Conservation (phyloP, 2,329 filamentous ascomycete genomes). For the Camptophora hylomeconis region DNA sequence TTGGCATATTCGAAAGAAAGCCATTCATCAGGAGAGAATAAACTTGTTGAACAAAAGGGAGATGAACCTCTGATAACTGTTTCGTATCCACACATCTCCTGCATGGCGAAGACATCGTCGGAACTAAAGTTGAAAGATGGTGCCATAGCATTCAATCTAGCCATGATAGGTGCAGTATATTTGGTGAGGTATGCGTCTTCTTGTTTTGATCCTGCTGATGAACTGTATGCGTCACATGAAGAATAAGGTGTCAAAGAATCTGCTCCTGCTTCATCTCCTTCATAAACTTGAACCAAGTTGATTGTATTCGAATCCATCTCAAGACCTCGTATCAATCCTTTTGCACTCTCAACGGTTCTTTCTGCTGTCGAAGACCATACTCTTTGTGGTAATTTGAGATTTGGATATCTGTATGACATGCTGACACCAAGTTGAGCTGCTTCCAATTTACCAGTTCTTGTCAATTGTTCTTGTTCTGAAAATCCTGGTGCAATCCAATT, state of each 20-base stretch:
- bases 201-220: slow-evolving; percentile 44
- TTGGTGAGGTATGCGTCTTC: slow-evolving; percentile 36
- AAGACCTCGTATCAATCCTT: slow-evolving; percentile 45
- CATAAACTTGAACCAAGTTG: slow-evolving; percentile 41
- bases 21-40: slow-evolving; percentile 51
- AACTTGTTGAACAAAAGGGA: slow-evolving; percentile 45
- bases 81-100: slow-evolving; percentile 54
- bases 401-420: slow-evolving; percentile 45
- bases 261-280: slow-evolving; percentile 44
- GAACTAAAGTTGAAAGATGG: slow-evolving; percentile 50
- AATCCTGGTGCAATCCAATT: slow-evolving; percentile 46
- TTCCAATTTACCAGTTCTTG: slow-evolving; percentile 47
- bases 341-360: slow-evolving; percentile 45
- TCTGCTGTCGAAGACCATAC: slow-evolving; percentile 53
- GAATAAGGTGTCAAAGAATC: slow-evolving; percentile 52
- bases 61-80: slow-evolving; percentile 50
- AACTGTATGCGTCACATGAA: slow-evolving; percentile 50
- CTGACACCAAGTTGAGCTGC: slow-evolving; percentile 46
- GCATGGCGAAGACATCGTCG: slow-evolving; percentile 51
- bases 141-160: slow-evolving; percentile 39
- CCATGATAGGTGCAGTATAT: slow-evolving; percentile 50
- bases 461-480: slow-evolving; percentile 46
- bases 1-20: slow-evolving; percentile 54
- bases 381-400: slow-evolving; percentile 38
- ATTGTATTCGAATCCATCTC: slow-evolving; percentile 41